Evolutionary conservation across 164 flowering plant genomes (phyloP).

Genomic region (Macadamia tetraphylla): DNA sequence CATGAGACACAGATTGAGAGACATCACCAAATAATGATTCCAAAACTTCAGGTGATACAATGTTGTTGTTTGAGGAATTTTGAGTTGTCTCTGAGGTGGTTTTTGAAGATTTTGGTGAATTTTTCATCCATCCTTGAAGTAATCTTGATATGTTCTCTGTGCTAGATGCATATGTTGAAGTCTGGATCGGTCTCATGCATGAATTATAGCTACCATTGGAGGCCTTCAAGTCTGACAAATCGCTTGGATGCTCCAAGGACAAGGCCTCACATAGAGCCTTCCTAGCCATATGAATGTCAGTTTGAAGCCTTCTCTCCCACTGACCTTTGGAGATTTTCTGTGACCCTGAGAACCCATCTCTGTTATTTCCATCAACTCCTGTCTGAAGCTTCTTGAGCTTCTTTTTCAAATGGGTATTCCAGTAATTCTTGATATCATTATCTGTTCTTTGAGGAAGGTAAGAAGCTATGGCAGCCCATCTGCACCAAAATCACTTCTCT

Average conservation of each 20-base stretch:
- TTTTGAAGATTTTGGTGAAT: constrained; percentile 26
- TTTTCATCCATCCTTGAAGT: constrained; percentile 59
- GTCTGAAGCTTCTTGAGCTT: constrained; percentile 53
- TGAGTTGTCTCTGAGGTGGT: constrained; percentile 16
- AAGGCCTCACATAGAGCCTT: constrained; percentile 80
- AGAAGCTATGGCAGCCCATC: constrained; percentile 97
- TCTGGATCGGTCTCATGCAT: constrained; percentile 1
- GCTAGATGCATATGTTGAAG: constrained; percentile 55
- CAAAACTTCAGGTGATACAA: constrained; percentile 32
- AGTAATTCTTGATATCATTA: constrained; percentile 79
- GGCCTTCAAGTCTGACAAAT: constrained; percentile 9
- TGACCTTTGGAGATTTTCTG: constrained; percentile 53
- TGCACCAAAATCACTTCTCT: constrained; percentile 21
- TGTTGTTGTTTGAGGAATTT: constrained; percentile 9
- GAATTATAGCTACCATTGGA: not conserved
- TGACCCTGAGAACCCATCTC: constrained; percentile 29
- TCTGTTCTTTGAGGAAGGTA: constrained; percentile 87
- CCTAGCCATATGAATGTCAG: constrained; percentile 74
- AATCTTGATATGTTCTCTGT: constrained; percentile 68
- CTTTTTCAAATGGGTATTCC: constrained; percentile 88
- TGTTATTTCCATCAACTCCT: constrained; percentile 22
- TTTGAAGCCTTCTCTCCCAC: constrained; percentile 96
- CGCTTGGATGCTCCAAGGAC: constrained; percentile 46
- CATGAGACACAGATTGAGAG: constrained; percentile 33
- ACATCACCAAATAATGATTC: constrained; percentile 47